Evolutionary conservation across 2,329 filamentous ascomycete genomes (phyloP), one percentile per base, ranked within the genome.

Genomic region (Aspergillus quadricinctus): DNA sequence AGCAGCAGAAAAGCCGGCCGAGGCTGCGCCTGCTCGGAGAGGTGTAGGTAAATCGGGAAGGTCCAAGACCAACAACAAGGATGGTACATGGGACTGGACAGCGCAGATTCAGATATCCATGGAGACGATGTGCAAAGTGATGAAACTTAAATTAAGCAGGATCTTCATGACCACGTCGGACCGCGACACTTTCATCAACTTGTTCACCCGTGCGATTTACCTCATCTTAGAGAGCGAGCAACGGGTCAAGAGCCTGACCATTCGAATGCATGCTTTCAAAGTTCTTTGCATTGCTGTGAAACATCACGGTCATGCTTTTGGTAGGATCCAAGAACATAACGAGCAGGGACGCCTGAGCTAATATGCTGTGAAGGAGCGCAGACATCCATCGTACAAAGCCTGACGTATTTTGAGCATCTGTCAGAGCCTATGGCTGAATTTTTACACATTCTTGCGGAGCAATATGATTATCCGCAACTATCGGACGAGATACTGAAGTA

Each of bases 371-470:
- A 66, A 95, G 90, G 90, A 52, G 94, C 94, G 1, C 94, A 99
- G 81, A 97, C 96, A 49, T 96, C 92, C 48, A 96, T 99, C 67
- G 92, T 97, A 54, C 94, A 99, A 73, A 97, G 94, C 70, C 78
- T 99, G 63, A 96, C 94, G 4, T 99, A 99, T 72, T 99, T 97
- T 67, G 94, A 99, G 75, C 94, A 99, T 74, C 78, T 99, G n/a
- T 93, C 94, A 0, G 94, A 99, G 69, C 94, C 94, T 1, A 99
- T 99, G 94, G 94, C 94, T 31, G 95, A 99, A 72, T 96, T 99
- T 66, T 79, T 99, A 4, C 91, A 97, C 66, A 99, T 97, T 67
- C 80, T 99, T 27, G 88, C 92, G 1, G 92, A 97, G 71, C 93
- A 97, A 77, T 99, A 97, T 77, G 94, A 99, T 75, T 96, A 97